phyloP scores from a whole-genome alignment of 352 stramenopile species.

The Phytophthora melonis region DNA sequence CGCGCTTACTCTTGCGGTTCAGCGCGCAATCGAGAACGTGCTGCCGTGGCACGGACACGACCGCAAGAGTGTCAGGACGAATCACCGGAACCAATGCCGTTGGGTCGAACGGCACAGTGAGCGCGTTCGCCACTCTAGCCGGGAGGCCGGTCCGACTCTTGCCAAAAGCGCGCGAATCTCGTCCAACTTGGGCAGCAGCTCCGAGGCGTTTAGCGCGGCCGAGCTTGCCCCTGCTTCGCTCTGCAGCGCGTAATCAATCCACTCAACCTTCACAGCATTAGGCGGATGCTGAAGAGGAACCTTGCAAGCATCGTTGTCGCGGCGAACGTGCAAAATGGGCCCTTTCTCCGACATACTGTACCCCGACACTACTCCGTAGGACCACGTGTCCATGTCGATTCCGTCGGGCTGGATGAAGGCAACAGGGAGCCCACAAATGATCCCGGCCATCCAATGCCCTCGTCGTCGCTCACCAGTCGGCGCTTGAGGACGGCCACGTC shows the following conservation, averaged over 20 bases:
- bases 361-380: constrained; percentile 9
- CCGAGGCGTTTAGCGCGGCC: background rate
- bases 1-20: background rate
- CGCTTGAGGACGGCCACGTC: background rate
- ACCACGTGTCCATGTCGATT: constrained; percentile 1
- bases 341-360: background rate
- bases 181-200: background rate
- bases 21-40: constrained; percentile 1
- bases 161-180: background rate
- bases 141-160: background rate
- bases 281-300: background rate
- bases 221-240: background rate
- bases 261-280: constrained; percentile 8
- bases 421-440: constrained; percentile 12
- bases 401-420: constrained; percentile 7
- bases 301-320: background rate
- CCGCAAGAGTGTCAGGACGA: constrained; percentile 1
- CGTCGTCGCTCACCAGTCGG: background rate
- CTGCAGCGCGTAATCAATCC: constrained; percentile 8
- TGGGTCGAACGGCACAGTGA: background rate
- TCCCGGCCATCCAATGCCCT: constrained; percentile 9
- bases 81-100: background rate
- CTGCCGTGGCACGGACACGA: constrained; percentile 12
- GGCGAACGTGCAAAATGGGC: background rate
- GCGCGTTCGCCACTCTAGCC: background rate